Conservation (phyloP, 2,329 filamentous ascomycete species). For the Plenodomus biglobosus region DNA sequence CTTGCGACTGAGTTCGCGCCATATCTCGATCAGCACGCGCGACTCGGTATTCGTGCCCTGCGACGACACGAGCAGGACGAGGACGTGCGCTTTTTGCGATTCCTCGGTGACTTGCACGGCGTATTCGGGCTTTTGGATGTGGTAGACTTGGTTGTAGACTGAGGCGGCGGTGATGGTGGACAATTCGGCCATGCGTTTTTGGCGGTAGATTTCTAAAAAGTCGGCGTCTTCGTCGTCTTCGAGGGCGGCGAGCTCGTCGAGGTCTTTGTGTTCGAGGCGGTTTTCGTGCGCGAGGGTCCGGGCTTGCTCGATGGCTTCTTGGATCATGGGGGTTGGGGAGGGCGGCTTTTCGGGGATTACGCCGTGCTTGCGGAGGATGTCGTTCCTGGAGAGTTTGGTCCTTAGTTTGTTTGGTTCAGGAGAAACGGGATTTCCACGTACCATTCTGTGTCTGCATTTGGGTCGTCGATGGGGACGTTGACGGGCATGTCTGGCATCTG, state of each 20-base stretch:
- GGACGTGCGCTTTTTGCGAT: constrained; percentile 65
- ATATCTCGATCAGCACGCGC: constrained; percentile 78
- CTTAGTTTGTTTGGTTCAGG: neutral
- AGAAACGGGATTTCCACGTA: constrained; percentile 44
- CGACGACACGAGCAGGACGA: constrained; percentile 81
- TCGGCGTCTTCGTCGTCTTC: constrained; percentile 95
- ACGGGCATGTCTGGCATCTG: constrained; percentile 58
- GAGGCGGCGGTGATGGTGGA: constrained; percentile 72
- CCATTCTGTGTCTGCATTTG: constrained; percentile 98
- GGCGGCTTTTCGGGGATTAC: constrained; percentile 97
- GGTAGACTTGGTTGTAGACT: constrained; percentile 87
- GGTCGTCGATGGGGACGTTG: constrained; percentile 87
- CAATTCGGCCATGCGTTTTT: constrained; percentile 85
- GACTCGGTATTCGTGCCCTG: constrained; percentile 82
- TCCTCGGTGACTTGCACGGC: constrained; percentile 87
- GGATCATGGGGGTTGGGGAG: constrained; percentile 91
- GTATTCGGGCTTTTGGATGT: constrained; percentile 92
- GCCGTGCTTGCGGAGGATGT: constrained; percentile 94
- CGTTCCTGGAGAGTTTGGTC: constrained; percentile 73
- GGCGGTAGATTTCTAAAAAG: constrained; percentile 81
- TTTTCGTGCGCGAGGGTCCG: constrained; percentile 86
- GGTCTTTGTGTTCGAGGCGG: constrained; percentile 86
- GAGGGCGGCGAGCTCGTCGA: constrained; percentile 89
- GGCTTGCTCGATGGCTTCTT: constrained; percentile 88
- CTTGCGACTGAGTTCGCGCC: constrained; percentile 78